Evolutionary conservation across 2,329 filamentous ascomycete genomes (phyloP), one percentile per base, ranked within the genome.

Genomic region (Colletotrichum incanum): DNA sequence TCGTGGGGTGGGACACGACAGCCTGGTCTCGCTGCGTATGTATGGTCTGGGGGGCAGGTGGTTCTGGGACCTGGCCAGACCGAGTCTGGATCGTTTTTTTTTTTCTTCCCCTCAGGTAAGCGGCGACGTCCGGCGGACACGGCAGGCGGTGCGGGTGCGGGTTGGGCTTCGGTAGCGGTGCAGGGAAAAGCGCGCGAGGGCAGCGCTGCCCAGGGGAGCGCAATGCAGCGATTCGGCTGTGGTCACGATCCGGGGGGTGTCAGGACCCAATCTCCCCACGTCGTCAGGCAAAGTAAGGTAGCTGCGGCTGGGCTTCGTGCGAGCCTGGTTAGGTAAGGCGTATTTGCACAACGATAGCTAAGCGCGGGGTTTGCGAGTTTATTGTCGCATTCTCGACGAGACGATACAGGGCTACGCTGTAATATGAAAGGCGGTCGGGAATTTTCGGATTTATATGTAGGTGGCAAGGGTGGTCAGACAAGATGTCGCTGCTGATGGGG

Each of bases 1-100:
- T 63, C 55, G 47, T 65, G 47, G 55, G 61, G 71, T 73, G 67
- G 67, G 71, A 72, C 56, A 71, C 67, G 61, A 73, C 61, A 67
- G 67, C 67, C 56, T 73, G 67, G 49, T 43, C 50, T 65, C 41
- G 63, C 63, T 45, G 63, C 37, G 65, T 65, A n/a, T 58, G 37
- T 56, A 23, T 37, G 37, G 52, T 39, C 70, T 70, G 60, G 70
- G 66, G 47, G 45, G 28, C 45, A 41, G 60, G 69, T 37, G 69
- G 49, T 73, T 70, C 54, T 59, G 78, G 78, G 45, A 55, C 54
- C 62, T 65, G 58, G 60, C 64, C 61, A 62, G 73, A 47, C 64
- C 56, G 59, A 62, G 58, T 67, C 67, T 56, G 58, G 72, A 54
- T 73, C 56, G 63, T 60, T 64, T 26, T 49, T 49, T 60, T 34